A percentile compares a stretch with the other conserved stretches of the same genome.
Conservation (phyloP, 2,329 filamentous ascomycete genomes). For the Neopestalotiopsis sp. region DNA sequence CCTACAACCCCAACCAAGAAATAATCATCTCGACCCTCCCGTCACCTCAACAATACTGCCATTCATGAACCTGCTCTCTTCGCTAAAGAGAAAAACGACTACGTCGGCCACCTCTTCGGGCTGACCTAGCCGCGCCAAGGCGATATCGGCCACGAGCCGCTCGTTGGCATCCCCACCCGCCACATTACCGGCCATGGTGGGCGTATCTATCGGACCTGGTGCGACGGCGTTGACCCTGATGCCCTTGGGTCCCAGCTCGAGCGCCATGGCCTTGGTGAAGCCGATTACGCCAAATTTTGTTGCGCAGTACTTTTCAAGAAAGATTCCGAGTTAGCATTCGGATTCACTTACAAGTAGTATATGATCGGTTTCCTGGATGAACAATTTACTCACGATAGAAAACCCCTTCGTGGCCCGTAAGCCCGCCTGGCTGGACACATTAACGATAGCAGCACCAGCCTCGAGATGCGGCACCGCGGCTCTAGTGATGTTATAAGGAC, state of each 20-base stretch:
- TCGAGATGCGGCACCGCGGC: slow-evolving; percentile 45
- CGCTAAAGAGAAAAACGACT: slow-evolving; percentile 55
- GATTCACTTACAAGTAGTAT: no score
- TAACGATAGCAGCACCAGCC: slow-evolving; percentile 40
- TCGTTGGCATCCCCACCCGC: slow-evolving; percentile 47
- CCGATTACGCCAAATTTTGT: slow-evolving; percentile 49
- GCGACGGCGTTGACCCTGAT: slow-evolving; percentile 42
- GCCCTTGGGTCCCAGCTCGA: slow-evolving; percentile 45
- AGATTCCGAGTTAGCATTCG: not conserved
- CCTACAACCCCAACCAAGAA: rapidly evolving
- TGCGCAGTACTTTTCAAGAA: slow-evolving; percentile 31
- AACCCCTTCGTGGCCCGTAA: slow-evolving; percentile 30
- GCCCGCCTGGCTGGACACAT: slow-evolving; percentile 43
- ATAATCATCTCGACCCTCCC: not conserved
- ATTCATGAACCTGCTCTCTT: slow-evolving; percentile 58
- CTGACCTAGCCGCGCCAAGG: slow-evolving; percentile 32
- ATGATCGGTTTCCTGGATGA: no score
- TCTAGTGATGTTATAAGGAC: slow-evolving; percentile 50
- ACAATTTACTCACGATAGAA: slow-evolving; percentile 5
- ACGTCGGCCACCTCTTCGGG: slow-evolving; percentile 39
- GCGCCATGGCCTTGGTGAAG: slow-evolving; percentile 47
- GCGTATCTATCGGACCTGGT: slow-evolving; percentile 35
- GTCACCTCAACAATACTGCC: slow-evolving; percentile 53
- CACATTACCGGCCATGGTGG: slow-evolving; percentile 48
- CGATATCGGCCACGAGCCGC: slow-evolving; percentile 28